Conservation (phyloP, 345 rosid genomes). For the Camelina hispida region DNA sequence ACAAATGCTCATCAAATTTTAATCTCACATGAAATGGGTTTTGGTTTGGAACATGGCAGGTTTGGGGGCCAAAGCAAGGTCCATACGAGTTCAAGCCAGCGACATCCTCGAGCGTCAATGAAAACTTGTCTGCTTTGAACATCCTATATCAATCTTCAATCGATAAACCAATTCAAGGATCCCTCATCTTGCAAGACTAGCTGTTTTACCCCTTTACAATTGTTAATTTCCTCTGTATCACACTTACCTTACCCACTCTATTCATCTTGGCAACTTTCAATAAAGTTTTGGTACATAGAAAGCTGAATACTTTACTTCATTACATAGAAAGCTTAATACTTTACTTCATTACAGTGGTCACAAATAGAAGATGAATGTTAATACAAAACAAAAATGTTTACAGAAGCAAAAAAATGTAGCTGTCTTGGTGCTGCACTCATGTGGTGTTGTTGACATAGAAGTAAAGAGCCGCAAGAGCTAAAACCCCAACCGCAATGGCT, state of each 20-base stretch:
- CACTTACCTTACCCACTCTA: slow-evolving; percentile 7
- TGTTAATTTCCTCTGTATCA: background rate
- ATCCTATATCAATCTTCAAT: slow-evolving; percentile 54
- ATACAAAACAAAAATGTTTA: slow-evolving; percentile 4
- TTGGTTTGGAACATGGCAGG: slow-evolving; percentile 50
- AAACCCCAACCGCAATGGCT: slow-evolving; percentile 66
- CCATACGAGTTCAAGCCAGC: slow-evolving; percentile 88
- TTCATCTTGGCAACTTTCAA: background rate
- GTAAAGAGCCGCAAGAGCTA: slow-evolving; percentile 74
- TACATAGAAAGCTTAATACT: slow-evolving; percentile 29
- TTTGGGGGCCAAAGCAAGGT: slow-evolving; percentile 81
- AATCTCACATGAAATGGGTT: slow-evolving; percentile 3
- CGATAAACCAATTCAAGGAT: slow-evolving; percentile 80
- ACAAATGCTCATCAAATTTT: background rate
- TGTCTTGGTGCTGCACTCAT: slow-evolving; percentile 2
- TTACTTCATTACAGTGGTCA: slow-evolving; percentile 7
- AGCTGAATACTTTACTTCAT: slow-evolving; percentile 27
- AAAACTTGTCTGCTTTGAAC: slow-evolving; percentile 59
- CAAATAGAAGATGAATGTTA: slow-evolving; percentile 21
- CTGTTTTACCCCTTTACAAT: background rate
- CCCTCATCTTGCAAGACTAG: slow-evolving; percentile 78
- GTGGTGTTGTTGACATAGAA: slow-evolving; percentile 57
- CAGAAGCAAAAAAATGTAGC: slow-evolving; percentile 6
- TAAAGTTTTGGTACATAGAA: slow-evolving; percentile 34
- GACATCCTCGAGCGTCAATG: slow-evolving; percentile 59